Percentiles rank a stretch among this genome's conserved stretches.
Conservation (phyloP, 2,329 filamentous ascomycete species). For the Colletotrichum tropicale region DNA sequence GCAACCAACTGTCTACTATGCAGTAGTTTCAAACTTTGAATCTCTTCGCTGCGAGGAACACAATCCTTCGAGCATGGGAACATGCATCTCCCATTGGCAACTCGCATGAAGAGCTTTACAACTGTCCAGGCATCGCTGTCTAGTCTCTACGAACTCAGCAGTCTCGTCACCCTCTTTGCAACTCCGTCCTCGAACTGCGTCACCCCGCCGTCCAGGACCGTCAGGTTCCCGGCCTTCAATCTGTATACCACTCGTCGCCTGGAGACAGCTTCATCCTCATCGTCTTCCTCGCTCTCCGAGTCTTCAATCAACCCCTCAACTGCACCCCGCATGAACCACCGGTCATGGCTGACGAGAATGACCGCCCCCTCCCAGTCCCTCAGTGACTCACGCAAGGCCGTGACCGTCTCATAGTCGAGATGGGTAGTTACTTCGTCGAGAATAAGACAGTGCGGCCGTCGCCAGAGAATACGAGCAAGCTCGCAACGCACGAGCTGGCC, state of each 20-base stretch:
- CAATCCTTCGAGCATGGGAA: neutral
- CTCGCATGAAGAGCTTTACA: neutral
- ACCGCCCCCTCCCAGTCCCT: constrained; percentile 75
- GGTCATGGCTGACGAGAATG: constrained; percentile 79
- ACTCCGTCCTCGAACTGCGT: constrained; percentile 68
- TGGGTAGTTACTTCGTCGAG: constrained; percentile 87
- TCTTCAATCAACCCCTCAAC: constrained; percentile 64
- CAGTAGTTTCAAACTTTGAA: neutral
- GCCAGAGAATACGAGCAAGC: constrained; percentile 72
- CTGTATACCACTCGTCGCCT: constrained; percentile 64
- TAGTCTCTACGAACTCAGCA: constrained; percentile 29
- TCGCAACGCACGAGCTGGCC: constrained; percentile 75
- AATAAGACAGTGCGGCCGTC: constrained; percentile 72
- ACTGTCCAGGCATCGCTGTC: neutral
- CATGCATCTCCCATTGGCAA: neutral
- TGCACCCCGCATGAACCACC: constrained; percentile 79
- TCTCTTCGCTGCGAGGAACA: neutral
- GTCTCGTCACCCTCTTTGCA: constrained; percentile 60
- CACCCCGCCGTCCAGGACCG: constrained; percentile 62
- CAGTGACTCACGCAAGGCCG: constrained; percentile 71
- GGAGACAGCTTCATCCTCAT: constrained; percentile 42
- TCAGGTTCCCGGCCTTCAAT: constrained; percentile 62
- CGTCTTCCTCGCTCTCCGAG: constrained; percentile 41
- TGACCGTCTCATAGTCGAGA: constrained; percentile 81
- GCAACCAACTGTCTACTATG: neutral